Evolutionary conservation across 1,139 yeast species (phyloP).

Genomic region (Kodamaea derodonti): DNA sequence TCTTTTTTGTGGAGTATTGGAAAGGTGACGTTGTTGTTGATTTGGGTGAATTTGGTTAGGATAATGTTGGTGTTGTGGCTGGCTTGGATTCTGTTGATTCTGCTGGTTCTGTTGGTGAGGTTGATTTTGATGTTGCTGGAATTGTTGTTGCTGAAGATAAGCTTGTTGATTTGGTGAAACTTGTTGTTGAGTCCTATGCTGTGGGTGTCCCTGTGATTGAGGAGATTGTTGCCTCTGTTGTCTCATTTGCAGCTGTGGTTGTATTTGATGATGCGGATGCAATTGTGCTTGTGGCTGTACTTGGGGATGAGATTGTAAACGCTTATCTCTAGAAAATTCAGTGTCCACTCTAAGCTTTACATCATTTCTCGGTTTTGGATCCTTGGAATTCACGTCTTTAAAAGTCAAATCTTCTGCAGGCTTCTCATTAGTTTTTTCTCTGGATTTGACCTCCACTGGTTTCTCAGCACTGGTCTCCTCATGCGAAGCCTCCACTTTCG

Average conservation of each 20-base stretch:
- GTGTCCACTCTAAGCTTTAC: too few relatives aligned
- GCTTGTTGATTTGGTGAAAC: background rate
- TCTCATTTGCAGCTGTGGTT: background rate
- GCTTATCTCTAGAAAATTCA: too few relatives aligned
- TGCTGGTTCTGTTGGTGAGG: background rate
- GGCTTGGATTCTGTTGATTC: background rate
- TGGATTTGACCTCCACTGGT: too few relatives aligned
- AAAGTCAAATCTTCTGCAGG: too few relatives aligned
- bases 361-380: too few relatives aligned
- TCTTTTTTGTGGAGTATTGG: background rate
- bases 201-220: background rate
- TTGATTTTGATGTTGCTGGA: background rate
- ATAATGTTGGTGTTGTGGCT: background rate
- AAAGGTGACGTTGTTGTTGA: constrained; percentile 1
- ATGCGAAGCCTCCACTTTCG: too few relatives aligned
- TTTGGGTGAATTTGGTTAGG: background rate
- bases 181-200: background rate
- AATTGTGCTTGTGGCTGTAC: background rate
- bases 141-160: background rate
- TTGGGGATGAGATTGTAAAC: too few relatives aligned
- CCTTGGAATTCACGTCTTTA: too few relatives aligned
- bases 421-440: too few relatives aligned
- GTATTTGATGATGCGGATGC: background rate
- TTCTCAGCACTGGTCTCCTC: too few relatives aligned
- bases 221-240: background rate